Base-by-base conservation (phyloP, 768 basidiomycete species). In the Auricularia heimuer region DNA sequence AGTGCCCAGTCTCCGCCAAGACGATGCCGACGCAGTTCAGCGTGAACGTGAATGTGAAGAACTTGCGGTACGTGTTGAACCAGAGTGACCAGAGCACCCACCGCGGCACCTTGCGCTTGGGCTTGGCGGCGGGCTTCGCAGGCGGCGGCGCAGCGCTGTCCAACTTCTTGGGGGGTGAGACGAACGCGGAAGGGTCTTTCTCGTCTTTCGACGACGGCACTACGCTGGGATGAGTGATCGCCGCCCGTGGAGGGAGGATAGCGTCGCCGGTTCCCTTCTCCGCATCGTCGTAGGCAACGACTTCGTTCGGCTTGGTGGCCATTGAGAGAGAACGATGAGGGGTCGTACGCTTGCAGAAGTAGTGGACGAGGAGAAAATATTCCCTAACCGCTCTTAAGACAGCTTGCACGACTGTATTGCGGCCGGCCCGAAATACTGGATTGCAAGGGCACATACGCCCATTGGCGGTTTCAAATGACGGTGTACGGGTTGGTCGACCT, bases 61-160 rank as follows among this genome's bases (percentile, higher is more conserved):
- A 88, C 75, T 90, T 91, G 61, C 88, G 79, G 70, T 92, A 92
- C 0, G 85, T 86, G 69, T 92, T 89, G 74, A 86, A 91, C 90
- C 90, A 92, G 33, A 90, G 73, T 64, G 80, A 80, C 72, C 85
- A 84, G 60, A 79, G 72, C 44, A 86, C 80, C 78, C 85, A 86
- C 65, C 78, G 82, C 1, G 87, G 83, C 35, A 79, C 80, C 70
- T 84, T 81, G 73, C 79, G 81, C 78, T 83, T 86, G 39, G 78
- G 71, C 58, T 80, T 79, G 34, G 72, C 68, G n/a, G 74, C 65
- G 7, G 80, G 77, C 69, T 80, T 78, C 60, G 77, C 64, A 12
- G 47, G 47, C 4, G 47, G 47, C 21, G 47, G 21, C 18, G 60
- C 33, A 14, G 33, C 14, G 16, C 18, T 24, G 18, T 39, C 37